Evolutionary conservation across 1,284 basidiomycete genomes (phyloP), one percentile per base, ranked within the genome.

Genomic region (Naganishia sp.): DNA sequence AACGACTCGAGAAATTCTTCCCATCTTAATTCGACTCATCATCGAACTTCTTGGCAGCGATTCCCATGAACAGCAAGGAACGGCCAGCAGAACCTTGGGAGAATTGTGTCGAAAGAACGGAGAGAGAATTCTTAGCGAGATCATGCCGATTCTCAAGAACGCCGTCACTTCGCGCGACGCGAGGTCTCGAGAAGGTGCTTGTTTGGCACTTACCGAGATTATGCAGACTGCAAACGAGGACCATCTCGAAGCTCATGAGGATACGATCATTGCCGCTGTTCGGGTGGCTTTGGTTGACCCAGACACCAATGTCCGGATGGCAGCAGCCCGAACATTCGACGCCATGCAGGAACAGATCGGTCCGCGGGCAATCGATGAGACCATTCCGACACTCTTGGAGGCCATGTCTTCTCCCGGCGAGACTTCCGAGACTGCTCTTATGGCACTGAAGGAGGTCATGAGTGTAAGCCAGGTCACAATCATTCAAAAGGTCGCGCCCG

Each of bases 81-180:
- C 89, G 42, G 90, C 91, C 21, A 86, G 85, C n/a, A 85, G 92
- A 50, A 95, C 92, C 3, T 85, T 91, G 15, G 85, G 86, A 28
- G 96, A 99, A 76, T 80, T 98, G 1, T 96, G 92, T 77, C 89
- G 90, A 79, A 99, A 98, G 81, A 94, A 96, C 71, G 95, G 96
- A 51, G 96, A 99, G 77, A 88, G 89, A 68, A 88, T 97, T 67
- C 77, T 99, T 60, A 88, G 86, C 46, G 94, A 95, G 73, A 87
- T 94, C 58, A 84, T 96, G 71, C 83, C 87, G 2, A 88, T 92
- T 64, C 81, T 97, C 68, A 88, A 88, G 54, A 78, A 81, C 17
- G 90, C 88, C 70, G 85, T 88, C 11, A 81, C 82, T 1, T 92
- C 92, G 0, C 82, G 85, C 3, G 89, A 93, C 76, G 77, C 88